These are phyloP conservation scores for Vaucheria bursata DNA, from an alignment of 352 stramenopile genomes.

Conservation along the genomic window DNA sequence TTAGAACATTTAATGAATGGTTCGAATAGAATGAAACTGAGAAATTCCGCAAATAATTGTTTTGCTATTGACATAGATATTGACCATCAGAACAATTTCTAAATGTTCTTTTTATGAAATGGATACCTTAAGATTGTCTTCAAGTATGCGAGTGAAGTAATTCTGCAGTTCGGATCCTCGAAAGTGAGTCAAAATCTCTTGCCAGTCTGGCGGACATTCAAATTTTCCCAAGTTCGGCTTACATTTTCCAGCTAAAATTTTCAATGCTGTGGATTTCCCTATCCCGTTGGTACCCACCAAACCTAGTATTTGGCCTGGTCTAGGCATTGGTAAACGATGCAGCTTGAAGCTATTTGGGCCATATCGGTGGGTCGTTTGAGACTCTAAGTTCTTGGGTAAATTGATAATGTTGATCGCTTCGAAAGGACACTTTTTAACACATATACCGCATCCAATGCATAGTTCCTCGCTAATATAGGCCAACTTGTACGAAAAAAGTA, in stretches of 20 bases:
- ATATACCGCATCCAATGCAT: constrained; percentile 99
- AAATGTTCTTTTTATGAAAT: not conserved
- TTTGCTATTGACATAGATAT: too few species aligned
- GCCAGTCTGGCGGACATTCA: constrained; percentile 93
- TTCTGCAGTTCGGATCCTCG: constrained; percentile 93
- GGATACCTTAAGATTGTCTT: constrained; percentile 88
- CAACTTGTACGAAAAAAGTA: too few species aligned
- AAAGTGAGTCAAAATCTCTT: constrained; percentile 98
- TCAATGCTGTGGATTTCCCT: constrained; percentile 98
- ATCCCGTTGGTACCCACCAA: constrained; percentile 99
- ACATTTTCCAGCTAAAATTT: constrained; percentile 96
- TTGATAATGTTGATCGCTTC: constrained; percentile 99
- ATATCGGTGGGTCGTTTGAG: constrained; percentile 98
- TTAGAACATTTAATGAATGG: too few species aligned
- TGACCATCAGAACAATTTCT: too few species aligned
- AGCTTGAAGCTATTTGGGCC: constrained; percentile 99
- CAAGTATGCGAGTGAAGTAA: constrained; percentile 98
- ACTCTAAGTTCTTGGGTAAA: constrained; percentile 94
- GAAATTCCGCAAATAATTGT: too few species aligned
- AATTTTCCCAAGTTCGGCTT: constrained; percentile 97
- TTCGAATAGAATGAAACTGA: too few species aligned
- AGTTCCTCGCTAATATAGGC: constrained; percentile 97
- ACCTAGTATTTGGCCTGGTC: constrained; percentile 81
- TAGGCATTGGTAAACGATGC: constrained; percentile 93
- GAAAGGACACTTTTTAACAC: constrained; percentile 99